These are phyloP conservation scores for Mortierella sp. DNA, from an alignment of 371 early-diverging fungal species.

Conservation along the genomic window DNA sequence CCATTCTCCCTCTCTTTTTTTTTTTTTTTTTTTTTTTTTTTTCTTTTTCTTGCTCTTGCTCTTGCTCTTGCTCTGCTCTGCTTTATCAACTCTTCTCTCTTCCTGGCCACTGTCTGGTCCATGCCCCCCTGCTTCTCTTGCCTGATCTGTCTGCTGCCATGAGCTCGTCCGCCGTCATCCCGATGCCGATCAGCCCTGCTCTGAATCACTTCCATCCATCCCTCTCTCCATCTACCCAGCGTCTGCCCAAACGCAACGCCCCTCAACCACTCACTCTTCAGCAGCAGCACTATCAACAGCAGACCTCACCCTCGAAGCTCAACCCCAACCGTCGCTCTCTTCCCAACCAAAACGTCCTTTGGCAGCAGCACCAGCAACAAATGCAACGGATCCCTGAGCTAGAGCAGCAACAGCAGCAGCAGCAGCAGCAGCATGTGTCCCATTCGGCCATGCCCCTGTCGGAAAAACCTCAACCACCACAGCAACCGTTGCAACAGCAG, in stretches of 20 bases:
- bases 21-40: not conserved
- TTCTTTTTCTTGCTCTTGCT: conserved; percentile 1
- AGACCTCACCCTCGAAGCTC: conserved; percentile 18
- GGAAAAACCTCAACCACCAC: conserved; percentile 8
- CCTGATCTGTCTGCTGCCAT: not conserved
- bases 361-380: conserved; percentile 41
- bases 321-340: conserved; percentile 40
- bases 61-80: not conserved
- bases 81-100: not conserved
- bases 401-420: conserved; percentile 25
- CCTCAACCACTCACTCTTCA: not conserved
- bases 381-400: conserved; percentile 19
- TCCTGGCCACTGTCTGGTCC: not conserved
- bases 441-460: not conserved
- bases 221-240: conserved; percentile 8
- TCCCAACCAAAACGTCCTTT: conserved; percentile 21
- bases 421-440: not conserved
- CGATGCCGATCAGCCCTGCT: not conserved
- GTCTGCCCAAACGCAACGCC: conserved; percentile 15
- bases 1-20: not conserved
- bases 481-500: conserved; percentile 21
- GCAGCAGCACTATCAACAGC: conserved; percentile 12
- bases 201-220: not conserved
- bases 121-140: not conserved
- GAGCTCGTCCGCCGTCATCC: too few species aligned